These are phyloP conservation scores for Fagopyrum esculentum DNA, from an alignment of 148 eudicot genomes.

Conservation along the genomic window DNA sequence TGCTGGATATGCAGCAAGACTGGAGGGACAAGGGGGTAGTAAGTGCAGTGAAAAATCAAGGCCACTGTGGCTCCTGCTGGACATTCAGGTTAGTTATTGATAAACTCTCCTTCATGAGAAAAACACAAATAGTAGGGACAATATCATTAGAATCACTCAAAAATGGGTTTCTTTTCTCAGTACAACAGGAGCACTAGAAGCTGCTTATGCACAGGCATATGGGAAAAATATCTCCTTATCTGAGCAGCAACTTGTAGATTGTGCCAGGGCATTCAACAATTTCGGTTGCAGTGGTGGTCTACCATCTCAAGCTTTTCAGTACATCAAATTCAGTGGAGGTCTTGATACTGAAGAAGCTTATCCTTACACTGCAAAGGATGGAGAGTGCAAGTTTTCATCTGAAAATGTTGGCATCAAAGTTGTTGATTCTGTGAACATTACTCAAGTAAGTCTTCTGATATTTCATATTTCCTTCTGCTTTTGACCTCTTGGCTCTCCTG, in stretches of 20 bases:
- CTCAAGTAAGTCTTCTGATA: slow-evolving; percentile 41
- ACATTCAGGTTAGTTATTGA: slow-evolving; percentile 69
- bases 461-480: neutral
- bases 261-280: slow-evolving; percentile 79
- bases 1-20: slow-evolving; percentile 60
- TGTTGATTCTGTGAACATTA: slow-evolving; percentile 74
- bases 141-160: neutral
- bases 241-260: slow-evolving; percentile 98
- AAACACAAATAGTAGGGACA: neutral
- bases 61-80: slow-evolving; percentile 97
- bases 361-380: slow-evolving; percentile 75
- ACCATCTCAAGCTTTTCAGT: slow-evolving; percentile 98
- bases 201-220: slow-evolving; percentile 89
- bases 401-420: slow-evolving; percentile 72
- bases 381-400: slow-evolving; percentile 62
- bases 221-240: slow-evolving; percentile 81
- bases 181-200: slow-evolving; percentile 96
- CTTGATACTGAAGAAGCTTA: slow-evolving; percentile 91
- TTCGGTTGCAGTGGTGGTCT: slow-evolving; percentile 89
- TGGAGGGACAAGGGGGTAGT: slow-evolving; percentile 90
- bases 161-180: slow-evolving; percentile 29
- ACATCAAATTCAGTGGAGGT: slow-evolving; percentile 87
- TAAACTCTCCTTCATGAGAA: neutral
- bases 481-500: neutral
- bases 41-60: slow-evolving; percentile 90